These are phyloP conservation scores for Rhazya stricta DNA, from an alignment of 257 asterid genomes.

Conservation along the genomic window DNA sequence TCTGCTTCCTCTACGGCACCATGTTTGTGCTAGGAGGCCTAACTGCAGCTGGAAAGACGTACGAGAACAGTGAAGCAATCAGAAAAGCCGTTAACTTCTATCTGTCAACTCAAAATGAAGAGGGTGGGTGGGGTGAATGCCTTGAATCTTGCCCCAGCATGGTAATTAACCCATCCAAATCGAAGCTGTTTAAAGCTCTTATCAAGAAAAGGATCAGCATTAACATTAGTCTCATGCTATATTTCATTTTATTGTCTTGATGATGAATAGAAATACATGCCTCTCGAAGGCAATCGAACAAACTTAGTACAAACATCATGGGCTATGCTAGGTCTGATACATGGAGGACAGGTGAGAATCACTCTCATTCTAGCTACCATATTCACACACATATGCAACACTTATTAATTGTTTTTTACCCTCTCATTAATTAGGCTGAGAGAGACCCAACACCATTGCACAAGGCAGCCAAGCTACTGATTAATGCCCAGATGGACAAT, in stretches of 20 bases:
- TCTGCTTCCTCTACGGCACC: constrained; percentile 71
- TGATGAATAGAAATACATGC: constrained; percentile 56
- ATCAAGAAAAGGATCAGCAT: not conserved
- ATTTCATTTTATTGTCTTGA: not conserved
- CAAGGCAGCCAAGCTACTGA: constrained; percentile 63
- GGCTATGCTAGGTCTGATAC: constrained; percentile 84
- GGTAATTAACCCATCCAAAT: constrained; percentile 28
- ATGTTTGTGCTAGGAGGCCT: constrained; percentile 52
- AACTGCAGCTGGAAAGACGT: constrained; percentile 50
- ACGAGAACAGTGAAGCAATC: constrained; percentile 43
- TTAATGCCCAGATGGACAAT: constrained; percentile 70
- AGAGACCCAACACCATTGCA: constrained; percentile 72
- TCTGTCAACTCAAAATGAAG: constrained; percentile 57
- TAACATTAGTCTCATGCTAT: not conserved
- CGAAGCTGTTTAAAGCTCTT: not conserved
- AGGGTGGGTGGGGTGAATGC: constrained; percentile 92
- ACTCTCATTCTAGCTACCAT: no score
- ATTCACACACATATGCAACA: not conserved
- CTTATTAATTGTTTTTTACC: not conserved
- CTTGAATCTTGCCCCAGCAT: constrained; percentile 73
- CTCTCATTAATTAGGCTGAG: constrained; percentile 33
- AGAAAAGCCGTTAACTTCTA: constrained; percentile 51
- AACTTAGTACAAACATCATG: constrained; percentile 78
- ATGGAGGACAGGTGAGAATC: constrained; percentile 58
- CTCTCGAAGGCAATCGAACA: constrained; percentile 66